These are phyloP conservation scores for Phytophthora macrochlamydospora DNA, from an alignment of 352 stramenopile species.

Conservation along the genomic window DNA sequence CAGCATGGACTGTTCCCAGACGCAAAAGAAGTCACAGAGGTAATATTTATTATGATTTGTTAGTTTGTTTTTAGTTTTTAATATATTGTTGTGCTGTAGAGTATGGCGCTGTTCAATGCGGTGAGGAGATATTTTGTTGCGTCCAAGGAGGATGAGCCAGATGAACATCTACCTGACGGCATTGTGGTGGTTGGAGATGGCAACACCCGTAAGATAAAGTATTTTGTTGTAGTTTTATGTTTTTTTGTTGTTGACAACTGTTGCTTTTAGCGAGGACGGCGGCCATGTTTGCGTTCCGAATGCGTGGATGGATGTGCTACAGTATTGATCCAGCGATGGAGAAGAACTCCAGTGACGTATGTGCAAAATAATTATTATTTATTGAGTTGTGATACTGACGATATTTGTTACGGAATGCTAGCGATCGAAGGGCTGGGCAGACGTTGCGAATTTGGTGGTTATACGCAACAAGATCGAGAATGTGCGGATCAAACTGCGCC, in stretches of 20 bases:
- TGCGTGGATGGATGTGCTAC: slow-evolving; percentile 78
- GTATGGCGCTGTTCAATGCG: slow-evolving; percentile 86
- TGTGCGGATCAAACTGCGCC: slow-evolving; percentile 61
- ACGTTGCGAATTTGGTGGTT: slow-evolving; percentile 71
- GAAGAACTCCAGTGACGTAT: slow-evolving; percentile 46
- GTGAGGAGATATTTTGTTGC: slow-evolving; percentile 66
- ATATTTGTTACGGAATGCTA: slow-evolving; percentile 21
- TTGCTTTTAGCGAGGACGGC: slow-evolving; percentile 62
- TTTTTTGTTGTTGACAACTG: slow-evolving; percentile 6
- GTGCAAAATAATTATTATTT: not conserved
- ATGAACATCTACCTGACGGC: slow-evolving; percentile 48
- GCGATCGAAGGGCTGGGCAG: slow-evolving; percentile 51
- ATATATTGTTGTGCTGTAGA: slow-evolving; percentile 37
- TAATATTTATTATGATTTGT: slow-evolving; percentile 12
- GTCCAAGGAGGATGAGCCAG: slow-evolving; percentile 22
- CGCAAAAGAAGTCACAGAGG: slow-evolving; percentile 86
- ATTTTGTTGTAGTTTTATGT: not conserved
- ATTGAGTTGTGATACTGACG: slow-evolving; percentile 2
- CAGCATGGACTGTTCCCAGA: slow-evolving; percentile 80
- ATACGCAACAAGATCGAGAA: slow-evolving; percentile 88
- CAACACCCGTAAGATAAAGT: slow-evolving; percentile 59
- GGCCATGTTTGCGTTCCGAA: slow-evolving; percentile 74
- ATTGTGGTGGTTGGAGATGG: slow-evolving; percentile 83
- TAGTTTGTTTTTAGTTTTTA: slow-evolving; percentile 1
- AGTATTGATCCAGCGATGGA: slow-evolving; percentile 84